Evolutionary conservation across 2,329 filamentous ascomycete species (phyloP).

Genomic region (Fusarium agapanthi): DNA sequence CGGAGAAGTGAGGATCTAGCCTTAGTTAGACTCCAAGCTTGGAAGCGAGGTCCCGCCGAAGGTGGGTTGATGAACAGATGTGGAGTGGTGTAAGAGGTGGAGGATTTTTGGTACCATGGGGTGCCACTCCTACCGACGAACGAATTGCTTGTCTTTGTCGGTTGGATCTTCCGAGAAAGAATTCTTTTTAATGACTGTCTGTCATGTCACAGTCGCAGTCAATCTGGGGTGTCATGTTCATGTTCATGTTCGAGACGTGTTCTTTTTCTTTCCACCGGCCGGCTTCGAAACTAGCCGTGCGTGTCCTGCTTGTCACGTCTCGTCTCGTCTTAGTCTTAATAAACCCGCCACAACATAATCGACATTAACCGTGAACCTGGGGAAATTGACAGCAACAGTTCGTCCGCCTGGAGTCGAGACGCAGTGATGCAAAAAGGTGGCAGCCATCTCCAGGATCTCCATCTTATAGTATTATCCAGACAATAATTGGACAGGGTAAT

Average conservation of each 20-base stretch:
- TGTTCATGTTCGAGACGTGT: slow-evolving; percentile 26
- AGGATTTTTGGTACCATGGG: slow-evolving; percentile 35
- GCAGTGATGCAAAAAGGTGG: slow-evolving; percentile 12
- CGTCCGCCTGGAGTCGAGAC: background rate
- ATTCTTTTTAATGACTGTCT: slow-evolving; percentile 5
- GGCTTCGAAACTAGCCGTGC: slow-evolving; percentile 5
- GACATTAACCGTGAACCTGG: background rate
- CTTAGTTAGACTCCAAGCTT: slow-evolving; percentile 37
- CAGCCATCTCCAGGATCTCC: slow-evolving; percentile 31
- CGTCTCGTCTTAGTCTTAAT: background rate
- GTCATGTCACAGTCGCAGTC: slow-evolving; percentile 4
- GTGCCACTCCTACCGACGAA: slow-evolving; percentile 25
- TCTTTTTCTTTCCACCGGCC: slow-evolving; percentile 2
- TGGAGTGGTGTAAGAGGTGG: slow-evolving; percentile 42
- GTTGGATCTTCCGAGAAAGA: slow-evolving; percentile 30
- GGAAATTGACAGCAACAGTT: slow-evolving; percentile 2
- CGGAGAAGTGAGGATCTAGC: slow-evolving; percentile 38
- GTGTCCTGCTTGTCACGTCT: background rate
- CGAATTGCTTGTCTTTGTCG: slow-evolving; percentile 23
- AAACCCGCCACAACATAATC: background rate
- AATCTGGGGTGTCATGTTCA: slow-evolving; percentile 7
- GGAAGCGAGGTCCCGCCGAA: slow-evolving; percentile 44
- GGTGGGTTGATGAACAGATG: slow-evolving; percentile 44
- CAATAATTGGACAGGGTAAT: slow-evolving; percentile 7
- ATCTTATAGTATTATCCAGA: slow-evolving; percentile 4